Evolutionary conservation across 2,329 filamentous ascomycete species (phyloP), one percentile per base, ranked within the genome.

Genomic region (Alternaria sp.): DNA sequence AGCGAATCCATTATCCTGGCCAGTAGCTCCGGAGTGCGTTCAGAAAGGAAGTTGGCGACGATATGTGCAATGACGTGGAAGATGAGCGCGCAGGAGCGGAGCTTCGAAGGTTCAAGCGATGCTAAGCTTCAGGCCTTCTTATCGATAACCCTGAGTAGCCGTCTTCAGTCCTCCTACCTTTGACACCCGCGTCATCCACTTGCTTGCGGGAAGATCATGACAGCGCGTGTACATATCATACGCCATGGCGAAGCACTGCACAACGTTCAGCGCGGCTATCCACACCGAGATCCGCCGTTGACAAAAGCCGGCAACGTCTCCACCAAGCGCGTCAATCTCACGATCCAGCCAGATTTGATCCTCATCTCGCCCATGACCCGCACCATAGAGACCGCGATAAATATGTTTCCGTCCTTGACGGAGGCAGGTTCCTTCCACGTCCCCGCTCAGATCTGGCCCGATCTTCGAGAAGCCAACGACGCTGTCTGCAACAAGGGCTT

Each of bases 291-390:
- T 45, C 68, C 72, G 6, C 68, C 72, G 9, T 45, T 73, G n/a
- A 73, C 68, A 12, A 51, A 64, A 46, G 17, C 59, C 7, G 68
- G 71, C 4, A 54, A 67, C 4, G 28, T 46, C 15, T 57, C 58
- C 8, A 69, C 68, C 9, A 64, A 64, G 47, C 40, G 49, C 12
- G 65, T 69, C 25, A 56, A 57, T 9, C 51, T 69, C 8, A 8
- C 61, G 4, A 8, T 49, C 0, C 40, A 7, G 7, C 70, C 71
- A 21, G 65, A 73, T 25, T 43, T 74, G 4, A 63, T 74, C 54
- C 47, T 74, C 49, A 66, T 74, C 26, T 74, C 71, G 6, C 69
- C 70, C 26, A 71, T 73, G 65, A 73, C 65, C 11, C 66, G 71
- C n/a, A 70, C 70, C 5, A 63, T 74, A 13, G 63, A 74, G 45